phyloP scores from a whole-genome alignment of 129 eudicot species.

The Helianthus annuus region DNA sequence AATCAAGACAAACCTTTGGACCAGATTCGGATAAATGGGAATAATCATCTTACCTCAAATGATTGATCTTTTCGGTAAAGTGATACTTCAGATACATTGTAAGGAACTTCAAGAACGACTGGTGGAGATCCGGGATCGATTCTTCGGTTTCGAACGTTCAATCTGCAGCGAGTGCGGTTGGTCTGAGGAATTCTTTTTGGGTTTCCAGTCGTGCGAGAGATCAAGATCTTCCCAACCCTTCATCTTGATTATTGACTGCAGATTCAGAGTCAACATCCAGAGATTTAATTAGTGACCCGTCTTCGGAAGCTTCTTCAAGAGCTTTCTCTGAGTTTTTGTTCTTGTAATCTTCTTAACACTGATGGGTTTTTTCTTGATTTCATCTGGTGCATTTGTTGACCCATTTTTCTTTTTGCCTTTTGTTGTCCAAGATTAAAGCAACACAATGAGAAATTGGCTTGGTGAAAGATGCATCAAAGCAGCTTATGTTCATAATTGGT shows the following conservation, averaged over 20 bases:
- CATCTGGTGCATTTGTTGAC: slow-evolving; percentile 51
- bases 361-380: slow-evolving; percentile 69
- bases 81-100: slow-evolving; percentile 96
- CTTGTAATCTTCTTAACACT: slow-evolving; percentile 71
- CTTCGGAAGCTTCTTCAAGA: slow-evolving; percentile 97
- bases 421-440: slow-evolving; percentile 77
- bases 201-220: slow-evolving; percentile 85
- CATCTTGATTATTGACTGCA: slow-evolving; percentile 54
- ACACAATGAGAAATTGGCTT: slow-evolving; percentile 96
- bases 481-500: slow-evolving; percentile 32
- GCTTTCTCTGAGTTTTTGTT: slow-evolving; percentile 94
- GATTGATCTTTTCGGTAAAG: slow-evolving; percentile 85
- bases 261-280: slow-evolving; percentile 71
- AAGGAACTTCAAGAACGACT: slow-evolving; percentile 80
- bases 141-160: slow-evolving; percentile 71
- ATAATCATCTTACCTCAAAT: slow-evolving; percentile 85
- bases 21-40: slow-evolving; percentile 59
- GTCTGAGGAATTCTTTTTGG: slow-evolving; percentile 84
- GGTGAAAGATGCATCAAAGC: slow-evolving; percentile 94
- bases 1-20: slow-evolving; percentile 95
- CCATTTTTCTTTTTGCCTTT: slow-evolving; percentile 80
- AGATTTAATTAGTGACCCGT: slow-evolving; percentile 89
- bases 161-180: slow-evolving; percentile 95
- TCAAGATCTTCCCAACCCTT: slow-evolving; percentile 75
- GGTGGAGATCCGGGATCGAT: slow-evolving; percentile 69